A percentile compares a stretch with the other conserved stretches of the same genome.
phyloP scores from a whole-genome alignment of 768 basidiomycete genomes.

The Agaricus subrufescens region DNA sequence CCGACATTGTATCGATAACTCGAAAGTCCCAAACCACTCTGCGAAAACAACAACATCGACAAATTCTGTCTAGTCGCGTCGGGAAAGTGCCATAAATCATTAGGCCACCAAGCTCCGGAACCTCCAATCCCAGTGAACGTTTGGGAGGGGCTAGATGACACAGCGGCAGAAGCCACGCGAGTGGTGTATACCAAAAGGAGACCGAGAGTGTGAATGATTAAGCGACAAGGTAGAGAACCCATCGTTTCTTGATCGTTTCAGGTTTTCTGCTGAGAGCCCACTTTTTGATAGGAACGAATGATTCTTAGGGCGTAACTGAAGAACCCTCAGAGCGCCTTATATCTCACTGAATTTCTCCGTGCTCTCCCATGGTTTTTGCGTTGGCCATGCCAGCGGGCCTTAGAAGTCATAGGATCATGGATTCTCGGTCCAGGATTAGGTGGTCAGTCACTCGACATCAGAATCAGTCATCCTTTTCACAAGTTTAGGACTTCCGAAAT shows the following conservation, averaged over 20 bases:
- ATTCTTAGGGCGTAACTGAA: too few species aligned
- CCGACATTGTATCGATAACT: constrained; percentile 41
- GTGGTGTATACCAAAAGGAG: neutral
- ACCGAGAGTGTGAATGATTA: neutral
- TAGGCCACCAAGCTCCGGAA: constrained; percentile 45
- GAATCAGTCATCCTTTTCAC: neutral
- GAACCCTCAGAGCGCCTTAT: neutral
- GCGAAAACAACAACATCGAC: constrained; percentile 34
- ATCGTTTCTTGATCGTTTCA: neutral
- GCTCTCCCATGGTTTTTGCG: neutral
- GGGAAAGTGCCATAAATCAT: constrained; percentile 36
- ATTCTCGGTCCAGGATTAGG: neutral
- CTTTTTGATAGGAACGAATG: too few species aligned
- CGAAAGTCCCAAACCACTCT: constrained; percentile 33
- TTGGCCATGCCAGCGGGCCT: constrained; percentile 11
- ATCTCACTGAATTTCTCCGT: constrained; percentile 2
- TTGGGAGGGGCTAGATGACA: constrained; percentile 27
- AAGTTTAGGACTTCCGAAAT: too few species aligned
- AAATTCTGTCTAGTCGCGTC: constrained; percentile 34
- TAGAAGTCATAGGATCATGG: constrained; percentile 12
- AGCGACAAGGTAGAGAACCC: neutral
- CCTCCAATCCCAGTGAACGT: constrained; percentile 37
- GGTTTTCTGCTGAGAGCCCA: too few species aligned
- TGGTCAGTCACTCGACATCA: neutral
- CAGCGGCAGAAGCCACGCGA: constrained; percentile 14